Evolutionary conservation across 768 basidiomycete species (phyloP).

Genomic region (Suillus lakei): DNA sequence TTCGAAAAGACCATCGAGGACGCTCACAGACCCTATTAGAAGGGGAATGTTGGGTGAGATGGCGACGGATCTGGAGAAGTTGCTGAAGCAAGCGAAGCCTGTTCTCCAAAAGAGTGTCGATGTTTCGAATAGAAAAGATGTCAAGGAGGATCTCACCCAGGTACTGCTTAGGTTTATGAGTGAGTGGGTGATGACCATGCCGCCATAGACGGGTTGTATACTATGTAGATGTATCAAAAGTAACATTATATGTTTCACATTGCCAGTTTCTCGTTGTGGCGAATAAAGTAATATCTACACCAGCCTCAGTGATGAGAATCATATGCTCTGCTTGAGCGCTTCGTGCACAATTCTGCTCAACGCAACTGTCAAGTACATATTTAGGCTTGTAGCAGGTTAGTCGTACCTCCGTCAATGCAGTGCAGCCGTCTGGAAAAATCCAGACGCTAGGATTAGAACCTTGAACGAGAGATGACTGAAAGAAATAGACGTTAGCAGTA

Average conservation of each 20-base stretch:
- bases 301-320: slow-evolving; percentile 79
- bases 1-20: slow-evolving; percentile 49
- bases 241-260: slow-evolving; percentile 12
- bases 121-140: slow-evolving; percentile 40
- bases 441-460: slow-evolving; percentile 68
- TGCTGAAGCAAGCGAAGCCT: slow-evolving; percentile 68
- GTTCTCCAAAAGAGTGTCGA: slow-evolving; percentile 63
- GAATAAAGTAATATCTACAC: slow-evolving; percentile 70
- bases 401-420: slow-evolving; percentile 82
- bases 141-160: slow-evolving; percentile 58
- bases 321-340: slow-evolving; percentile 90
- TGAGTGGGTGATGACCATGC: slow-evolving; percentile 55
- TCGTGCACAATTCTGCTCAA: slow-evolving; percentile 71
- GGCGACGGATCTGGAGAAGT: slow-evolving; percentile 68
- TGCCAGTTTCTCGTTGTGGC: not conserved
- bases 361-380: slow-evolving; percentile 1
- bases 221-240: slow-evolving; percentile 11
- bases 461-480: slow-evolving; percentile 77
- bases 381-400: not conserved
- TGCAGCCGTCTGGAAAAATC: slow-evolving; percentile 94
- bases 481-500: not conserved
- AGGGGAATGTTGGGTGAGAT: slow-evolving; percentile 84
- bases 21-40: slow-evolving; percentile 67
- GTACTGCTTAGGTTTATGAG: slow-evolving; percentile 67
- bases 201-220: slow-evolving; percentile 13